Base-by-base conservation (phyloP, 371 early-diverging fungal species). In the Syncephalis plumigaleata region DNA sequence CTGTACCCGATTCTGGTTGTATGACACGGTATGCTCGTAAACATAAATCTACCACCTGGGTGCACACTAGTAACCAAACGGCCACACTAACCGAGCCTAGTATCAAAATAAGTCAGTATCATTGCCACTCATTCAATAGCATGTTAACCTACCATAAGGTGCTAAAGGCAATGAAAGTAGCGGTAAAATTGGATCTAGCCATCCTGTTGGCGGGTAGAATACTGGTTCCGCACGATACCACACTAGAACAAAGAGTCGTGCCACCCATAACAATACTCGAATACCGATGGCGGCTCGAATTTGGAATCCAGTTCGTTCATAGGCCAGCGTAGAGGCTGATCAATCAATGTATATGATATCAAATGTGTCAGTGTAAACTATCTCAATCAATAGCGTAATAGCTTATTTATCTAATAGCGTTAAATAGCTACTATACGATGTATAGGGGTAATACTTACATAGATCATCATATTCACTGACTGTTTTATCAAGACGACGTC, bases 171-270 rank as follows among this genome's bases (percentile, higher is more conserved):
- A 56, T 36, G 80, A 65, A 25, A 88, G 58, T 45, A 81, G 54
- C 48, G 67, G 65, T 27, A 77, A 65, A 15, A 79, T 70, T 25
- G 90, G 88, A 9, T 87, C 86, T 54, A 87, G 79, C 88, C 89
- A 89, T 27, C 77, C 77, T 3, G 59, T 48, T 15, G 91, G 91
- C 9, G 88, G 56, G 54, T 78, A 88, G 46, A 92, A 87, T 51
- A 87, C 82, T 1, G 91, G 73, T 15, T 57, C 56, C 5, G 75
- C 66, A 44, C 81, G 65, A 61, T 71, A 87, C 72, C 71, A 75
- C 27, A 81, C 43, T 18, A 81, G 63, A 55, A 89, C 56, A 7
- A 71, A 27, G 7, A 79, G 53, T 46, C 87, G 82, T 20, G 79
- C 50, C n/a, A 77, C 74, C 64, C 78, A 83, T 9, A 87, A 63